Percentiles rank a stretch among this genome's conserved stretches.
phyloP scores from a whole-genome alignment of 1,284 basidiomycete species.

The Exobasidium rhododendri region DNA sequence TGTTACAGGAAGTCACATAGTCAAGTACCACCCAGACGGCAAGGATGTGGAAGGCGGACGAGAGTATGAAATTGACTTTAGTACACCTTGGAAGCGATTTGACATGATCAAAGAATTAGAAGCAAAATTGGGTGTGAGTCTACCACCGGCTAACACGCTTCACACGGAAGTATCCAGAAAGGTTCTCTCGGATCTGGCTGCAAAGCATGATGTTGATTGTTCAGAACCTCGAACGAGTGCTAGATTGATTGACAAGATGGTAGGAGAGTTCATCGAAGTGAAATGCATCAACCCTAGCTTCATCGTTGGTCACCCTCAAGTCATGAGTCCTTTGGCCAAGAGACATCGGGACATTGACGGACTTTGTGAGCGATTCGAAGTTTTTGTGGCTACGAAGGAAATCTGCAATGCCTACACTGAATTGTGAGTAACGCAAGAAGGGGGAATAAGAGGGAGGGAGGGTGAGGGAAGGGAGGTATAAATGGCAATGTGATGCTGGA shows the following conservation, averaged over 20 bases:
- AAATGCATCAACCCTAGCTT: constrained; percentile 95
- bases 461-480: too few species aligned
- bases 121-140: constrained; percentile 85
- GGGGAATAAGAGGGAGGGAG: too few species aligned
- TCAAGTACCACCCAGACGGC: constrained; percentile 89
- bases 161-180: constrained; percentile 84
- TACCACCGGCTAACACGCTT: constrained; percentile 86
- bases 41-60: constrained; percentile 66
- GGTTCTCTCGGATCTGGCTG: constrained; percentile 80
- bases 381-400: constrained; percentile 97
- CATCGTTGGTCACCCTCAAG: constrained; percentile 94
- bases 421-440: constrained; percentile 81
- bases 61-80: constrained; percentile 80
- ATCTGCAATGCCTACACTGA: constrained; percentile 74
- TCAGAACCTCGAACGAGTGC: constrained; percentile 91
- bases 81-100: constrained; percentile 96
- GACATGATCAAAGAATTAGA: constrained; percentile 95
- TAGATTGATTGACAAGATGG: constrained; percentile 93
- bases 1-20: constrained; percentile 77
- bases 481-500: too few species aligned
- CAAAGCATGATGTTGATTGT: constrained; percentile 89
- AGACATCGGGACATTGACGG: constrained; percentile 60
- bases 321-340: constrained; percentile 92
- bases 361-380: constrained; percentile 96
- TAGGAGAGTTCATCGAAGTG: constrained; percentile 94